Evolutionary conservation across 2,329 filamentous ascomycete genomes (phyloP).

Genomic region (Arthroderma uncinatum): DNA sequence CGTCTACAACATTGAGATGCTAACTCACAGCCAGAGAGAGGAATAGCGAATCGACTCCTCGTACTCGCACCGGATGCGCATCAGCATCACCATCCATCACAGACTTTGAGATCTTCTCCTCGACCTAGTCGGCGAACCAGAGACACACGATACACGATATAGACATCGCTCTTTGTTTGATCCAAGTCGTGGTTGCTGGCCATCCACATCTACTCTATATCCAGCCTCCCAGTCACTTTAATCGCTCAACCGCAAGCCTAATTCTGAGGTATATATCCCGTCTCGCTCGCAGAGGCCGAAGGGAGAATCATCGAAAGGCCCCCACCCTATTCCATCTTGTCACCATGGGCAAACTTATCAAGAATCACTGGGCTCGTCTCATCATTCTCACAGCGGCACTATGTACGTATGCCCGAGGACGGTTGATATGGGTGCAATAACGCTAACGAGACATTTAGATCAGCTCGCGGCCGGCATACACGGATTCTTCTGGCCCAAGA

Average conservation of each 20-base stretch:
- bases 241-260: neutral
- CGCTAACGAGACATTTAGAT: constrained; percentile 43
- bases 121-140: no score
- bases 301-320: neutral
- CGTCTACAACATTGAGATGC: neutral
- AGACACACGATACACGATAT: no score
- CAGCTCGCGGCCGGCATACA: constrained; percentile 75
- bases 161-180: neutral
- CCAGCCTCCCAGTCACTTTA: neutral
- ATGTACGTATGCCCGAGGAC: constrained; percentile 50
- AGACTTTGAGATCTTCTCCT: no score
- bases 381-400: constrained; percentile 75
- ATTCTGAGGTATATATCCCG: neutral
- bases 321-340: neutral
- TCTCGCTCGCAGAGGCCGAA: neutral
- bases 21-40: neutral
- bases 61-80: neutral
- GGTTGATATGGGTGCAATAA: neutral
- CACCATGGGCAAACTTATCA: constrained; percentile 90
- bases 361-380: constrained; percentile 97
- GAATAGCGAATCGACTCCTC: neutral
- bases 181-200: neutral
- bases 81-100: neutral
- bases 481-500: constrained; percentile 95
- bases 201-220: constrained; percentile 4